Percentiles rank a stretch among this genome's conserved stretches.
Evolutionary conservation across 139 green algal species (phyloP).

Genomic region (Penium margaritaceum): DNA sequence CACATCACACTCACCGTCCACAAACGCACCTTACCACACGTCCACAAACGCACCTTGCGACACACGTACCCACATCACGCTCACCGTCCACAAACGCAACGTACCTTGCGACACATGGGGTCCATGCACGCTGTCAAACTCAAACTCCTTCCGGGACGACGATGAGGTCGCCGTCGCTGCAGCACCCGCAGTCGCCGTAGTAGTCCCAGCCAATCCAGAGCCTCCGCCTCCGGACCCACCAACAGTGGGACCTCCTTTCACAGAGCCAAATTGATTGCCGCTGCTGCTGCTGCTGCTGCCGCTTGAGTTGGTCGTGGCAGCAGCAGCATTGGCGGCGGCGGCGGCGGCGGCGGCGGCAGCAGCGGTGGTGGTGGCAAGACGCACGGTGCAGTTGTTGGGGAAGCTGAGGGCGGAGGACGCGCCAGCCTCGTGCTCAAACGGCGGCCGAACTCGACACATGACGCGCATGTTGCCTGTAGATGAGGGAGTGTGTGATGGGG

Average conservation of each 20-base stretch:
- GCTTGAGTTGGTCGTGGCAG: not conserved
- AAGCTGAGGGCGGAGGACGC: constrained; percentile 19
- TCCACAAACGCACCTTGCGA: too few relatives aligned
- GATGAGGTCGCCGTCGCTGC: constrained; percentile 1
- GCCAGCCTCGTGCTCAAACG: constrained; percentile 39
- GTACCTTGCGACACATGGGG: constrained; percentile 36
- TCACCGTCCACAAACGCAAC: too few relatives aligned
- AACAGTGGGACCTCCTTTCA: too few relatives aligned
- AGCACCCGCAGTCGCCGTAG: too few relatives aligned
- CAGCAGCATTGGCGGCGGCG: not conserved
- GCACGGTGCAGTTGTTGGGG: constrained; percentile 28
- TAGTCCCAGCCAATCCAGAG: too few relatives aligned
- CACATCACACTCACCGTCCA: too few relatives aligned
- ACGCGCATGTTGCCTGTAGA: constrained; percentile 40
- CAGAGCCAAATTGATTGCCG: too few relatives aligned
- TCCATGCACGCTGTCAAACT: constrained; percentile 39
- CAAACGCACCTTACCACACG: too few relatives aligned
- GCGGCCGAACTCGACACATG: constrained; percentile 17
- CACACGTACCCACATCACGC: too few relatives aligned
- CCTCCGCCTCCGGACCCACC: too few relatives aligned
- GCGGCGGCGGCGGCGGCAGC: not conserved
- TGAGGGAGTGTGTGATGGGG: too few relatives aligned
- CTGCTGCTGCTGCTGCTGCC: too few relatives aligned
- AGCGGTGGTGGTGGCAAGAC: not conserved
- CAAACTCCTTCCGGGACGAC: constrained; percentile 38